Percentiles rank a stretch among this genome's conserved stretches.
phyloP scores from a whole-genome alignment of 2,329 filamentous ascomycete genomes.

The Alternaria triticimaculans region DNA sequence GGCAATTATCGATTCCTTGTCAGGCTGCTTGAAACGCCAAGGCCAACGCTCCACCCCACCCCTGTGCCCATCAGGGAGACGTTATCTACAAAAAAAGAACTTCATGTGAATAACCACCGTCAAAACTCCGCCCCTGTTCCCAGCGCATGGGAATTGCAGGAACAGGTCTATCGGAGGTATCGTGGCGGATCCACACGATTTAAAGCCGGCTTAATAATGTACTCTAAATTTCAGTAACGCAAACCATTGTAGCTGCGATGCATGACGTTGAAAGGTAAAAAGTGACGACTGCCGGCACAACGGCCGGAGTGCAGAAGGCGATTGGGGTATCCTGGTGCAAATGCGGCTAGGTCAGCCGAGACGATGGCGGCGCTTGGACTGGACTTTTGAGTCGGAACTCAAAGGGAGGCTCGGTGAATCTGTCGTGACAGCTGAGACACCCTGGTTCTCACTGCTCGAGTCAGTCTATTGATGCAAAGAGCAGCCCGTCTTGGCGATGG shows the following conservation, averaged over 20 bases:
- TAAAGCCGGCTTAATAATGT: not conserved
- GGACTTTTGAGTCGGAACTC: not conserved
- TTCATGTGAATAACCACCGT: conserved; percentile 1
- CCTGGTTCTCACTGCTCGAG: not conserved
- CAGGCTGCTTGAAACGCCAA: conserved; percentile 15
- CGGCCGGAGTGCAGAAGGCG: not conserved
- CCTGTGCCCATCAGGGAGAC: conserved; percentile 13
- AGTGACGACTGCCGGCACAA: not conserved
- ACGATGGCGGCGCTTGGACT: not conserved
- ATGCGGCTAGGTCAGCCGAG: not conserved
- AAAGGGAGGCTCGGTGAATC: not conserved
- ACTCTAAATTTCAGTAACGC: not conserved
- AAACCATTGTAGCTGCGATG: not conserved
- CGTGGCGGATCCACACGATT: not conserved
- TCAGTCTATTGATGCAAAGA: not conserved
- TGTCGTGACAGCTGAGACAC: not conserved
- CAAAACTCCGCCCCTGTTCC: conserved; percentile 3
- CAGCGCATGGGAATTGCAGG: not conserved
- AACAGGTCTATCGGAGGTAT: not conserved
- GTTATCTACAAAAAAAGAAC: conserved; percentile 10
- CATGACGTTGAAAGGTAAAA: not conserved
- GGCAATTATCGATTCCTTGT: not conserved
- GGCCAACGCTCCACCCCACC: conserved; percentile 1
- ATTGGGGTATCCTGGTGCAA: not conserved
- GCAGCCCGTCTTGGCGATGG: not conserved